Evolutionary conservation across 495 filamentous ascomycete genomes (phyloP).

Genomic region (Talaromyces proteolyticus): DNA sequence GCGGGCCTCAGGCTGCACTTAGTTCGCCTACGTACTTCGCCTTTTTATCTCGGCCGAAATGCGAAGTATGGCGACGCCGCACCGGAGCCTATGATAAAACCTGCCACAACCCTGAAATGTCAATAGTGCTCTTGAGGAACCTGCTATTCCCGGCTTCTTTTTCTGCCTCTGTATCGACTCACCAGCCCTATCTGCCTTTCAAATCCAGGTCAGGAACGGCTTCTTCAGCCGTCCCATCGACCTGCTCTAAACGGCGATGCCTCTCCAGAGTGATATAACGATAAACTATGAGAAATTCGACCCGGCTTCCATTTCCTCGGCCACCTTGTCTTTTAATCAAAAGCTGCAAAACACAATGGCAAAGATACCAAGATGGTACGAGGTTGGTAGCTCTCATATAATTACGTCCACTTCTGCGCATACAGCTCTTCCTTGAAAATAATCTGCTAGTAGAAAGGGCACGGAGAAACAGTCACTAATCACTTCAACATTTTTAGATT

Average conservation of each 20-base stretch:
- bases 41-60: not conserved
- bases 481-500: slow-evolving; percentile 1
- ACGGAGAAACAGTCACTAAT: slow-evolving; percentile 2
- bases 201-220: not conserved
- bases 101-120: not conserved
- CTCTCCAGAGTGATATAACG: slow-evolving; percentile 5
- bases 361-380: slow-evolving; percentile 4
- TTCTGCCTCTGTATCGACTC: slow-evolving; percentile 3
- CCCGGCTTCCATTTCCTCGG: slow-evolving; percentile 1
- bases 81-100: not conserved
- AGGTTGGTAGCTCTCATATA: slow-evolving; percentile 3
- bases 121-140: slow-evolving; percentile 1
- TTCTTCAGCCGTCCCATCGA: slow-evolving; percentile 1
- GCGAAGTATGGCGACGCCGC: not conserved
- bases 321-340: slow-evolving; percentile 4
- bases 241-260: slow-evolving; percentile 1
- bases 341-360: slow-evolving; percentile 4
- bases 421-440: slow-evolving; percentile 3
- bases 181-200: slow-evolving; percentile 3
- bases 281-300: slow-evolving; percentile 4
- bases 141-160: slow-evolving; percentile 2
- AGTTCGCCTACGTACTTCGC: not conserved
- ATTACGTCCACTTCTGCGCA: slow-evolving; percentile 2
- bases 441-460: slow-evolving; percentile 1
- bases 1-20: not conserved